Base-by-base conservation (phyloP, 208 protist species). In the Phytomonas serpens region DNA sequence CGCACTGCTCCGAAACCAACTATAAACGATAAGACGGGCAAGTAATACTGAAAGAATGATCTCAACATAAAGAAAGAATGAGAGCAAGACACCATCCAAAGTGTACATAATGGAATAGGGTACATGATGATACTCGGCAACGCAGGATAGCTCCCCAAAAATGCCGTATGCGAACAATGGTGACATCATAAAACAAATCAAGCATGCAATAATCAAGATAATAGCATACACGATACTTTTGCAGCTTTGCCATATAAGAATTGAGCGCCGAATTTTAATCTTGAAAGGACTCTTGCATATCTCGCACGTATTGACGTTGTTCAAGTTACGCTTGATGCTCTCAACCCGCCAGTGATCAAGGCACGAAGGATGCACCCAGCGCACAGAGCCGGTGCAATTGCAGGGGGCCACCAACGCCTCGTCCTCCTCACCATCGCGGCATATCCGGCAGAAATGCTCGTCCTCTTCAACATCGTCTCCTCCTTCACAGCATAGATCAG, bases 331-430 rank as follows among this genome's bases (percentile, higher is more conserved):
- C 63, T 89, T 88, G 10, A 81, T 80, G 71, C 85, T 89, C 75
- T 90, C 85, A 19, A 93, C 30, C 30, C 90, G 82, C 88, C 90
- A 95, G 74, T 73, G 82, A 69, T 93, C 86, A 31, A 95, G 83
- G 64, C 90, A 95, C 31, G 62, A 76, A 61, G 76, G 71, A 76
- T 95, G 90, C 36, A 95, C 82, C 67, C 83, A 95, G 62, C 85
- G 86, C 3, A 92, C 78, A 19, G 86, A 90, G 13, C 90, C 90
- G 34, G 84, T 84, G 72, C 90, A 95, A 23, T 67, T 68, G 57
- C 90, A 95, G 23, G 90, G 90, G 2, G 80, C 71, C 38, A 93
- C 83, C 64, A 95, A 81, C 23, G 76, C 69, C 33, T 89, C 87
- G 51, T 82, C 72, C 66, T 82, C 81, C 6, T 79, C 82, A 13